Percentiles rank a stretch among this genome's conserved stretches.
Conservation (phyloP, 805 yeast genomes). For the Myxozyma lipomycoides region DNA sequence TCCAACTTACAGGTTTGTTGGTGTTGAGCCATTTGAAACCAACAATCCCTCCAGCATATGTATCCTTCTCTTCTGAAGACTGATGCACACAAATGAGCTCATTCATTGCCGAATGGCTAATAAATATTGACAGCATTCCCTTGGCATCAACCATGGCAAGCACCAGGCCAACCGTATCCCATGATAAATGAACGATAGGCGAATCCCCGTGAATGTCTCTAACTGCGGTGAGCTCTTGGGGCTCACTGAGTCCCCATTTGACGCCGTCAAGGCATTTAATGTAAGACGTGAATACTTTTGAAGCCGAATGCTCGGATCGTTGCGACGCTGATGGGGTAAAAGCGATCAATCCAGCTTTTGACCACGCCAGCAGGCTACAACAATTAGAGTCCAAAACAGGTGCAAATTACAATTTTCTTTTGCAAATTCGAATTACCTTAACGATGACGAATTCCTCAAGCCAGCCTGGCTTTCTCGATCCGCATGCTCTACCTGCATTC, state of each 20-base stretch:
- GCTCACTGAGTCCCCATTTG: conserved; percentile 70
- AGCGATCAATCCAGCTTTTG: conserved; percentile 28
- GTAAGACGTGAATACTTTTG: conserved; percentile 15
- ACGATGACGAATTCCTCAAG: too few relatives aligned
- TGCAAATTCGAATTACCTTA: too few relatives aligned
- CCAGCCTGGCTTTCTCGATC: too few relatives aligned
- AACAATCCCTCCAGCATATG: conserved; percentile 36
- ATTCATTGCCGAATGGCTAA: conserved; percentile 31
- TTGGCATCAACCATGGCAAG: conserved; percentile 70
- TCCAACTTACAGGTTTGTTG: conserved; percentile 55
- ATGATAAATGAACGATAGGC: conserved; percentile 45
- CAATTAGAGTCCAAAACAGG: too few relatives aligned
- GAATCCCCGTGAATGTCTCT: conserved; percentile 22
- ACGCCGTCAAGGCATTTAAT: conserved; percentile 71
- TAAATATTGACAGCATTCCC: conserved; percentile 60
- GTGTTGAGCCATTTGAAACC: conserved; percentile 69
- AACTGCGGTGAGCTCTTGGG: conserved; percentile 40
- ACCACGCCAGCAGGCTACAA: conserved; percentile 28
- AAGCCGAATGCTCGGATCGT: background rate
- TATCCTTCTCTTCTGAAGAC: conserved; percentile 23
- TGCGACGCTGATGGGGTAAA: conserved; percentile 5
- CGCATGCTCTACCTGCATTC: too few relatives aligned
- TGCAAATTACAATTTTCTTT: too few relatives aligned
- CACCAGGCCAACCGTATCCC: conserved; percentile 80
- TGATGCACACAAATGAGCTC: conserved; percentile 31